Conservation (phyloP, 352 stramenopile species). For the Phytophthora foliorum region DNA sequence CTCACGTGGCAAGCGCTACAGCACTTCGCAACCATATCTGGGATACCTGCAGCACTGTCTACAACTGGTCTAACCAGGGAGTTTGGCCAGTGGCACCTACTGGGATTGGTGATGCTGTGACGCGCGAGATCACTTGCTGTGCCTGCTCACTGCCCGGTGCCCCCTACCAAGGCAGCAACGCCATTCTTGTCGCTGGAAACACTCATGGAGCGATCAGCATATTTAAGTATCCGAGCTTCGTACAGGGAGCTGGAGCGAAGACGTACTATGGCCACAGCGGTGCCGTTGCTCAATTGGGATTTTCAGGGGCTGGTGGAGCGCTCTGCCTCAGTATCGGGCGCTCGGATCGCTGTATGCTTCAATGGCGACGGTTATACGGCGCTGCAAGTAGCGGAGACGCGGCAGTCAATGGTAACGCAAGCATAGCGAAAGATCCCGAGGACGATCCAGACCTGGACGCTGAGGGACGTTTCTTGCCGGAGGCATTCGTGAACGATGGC, state of each 20-base stretch:
- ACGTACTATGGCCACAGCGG: constrained; percentile 69
- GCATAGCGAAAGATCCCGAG: constrained; percentile 60
- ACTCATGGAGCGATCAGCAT: constrained; percentile 64
- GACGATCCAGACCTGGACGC: constrained; percentile 60
- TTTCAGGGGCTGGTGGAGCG: constrained; percentile 48
- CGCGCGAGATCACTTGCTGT: constrained; percentile 57
- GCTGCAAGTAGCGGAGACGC: constrained; percentile 19
- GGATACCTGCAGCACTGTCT: constrained; percentile 76
- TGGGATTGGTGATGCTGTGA: constrained; percentile 22
- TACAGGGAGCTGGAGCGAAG: constrained; percentile 64
- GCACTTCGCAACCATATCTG: constrained; percentile 75
- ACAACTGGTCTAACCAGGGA: constrained; percentile 85
- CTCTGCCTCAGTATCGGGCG: constrained; percentile 71
- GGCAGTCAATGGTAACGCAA: constrained; percentile 20
- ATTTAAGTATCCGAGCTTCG: constrained; percentile 71
- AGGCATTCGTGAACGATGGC: constrained; percentile 67
- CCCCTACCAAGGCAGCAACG: constrained; percentile 23
- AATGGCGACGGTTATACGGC: constrained; percentile 67
- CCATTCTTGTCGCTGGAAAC: constrained; percentile 59
- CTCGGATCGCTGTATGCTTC: constrained; percentile 70
- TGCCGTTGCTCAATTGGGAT: constrained; percentile 54
- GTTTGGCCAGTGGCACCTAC: constrained; percentile 55
- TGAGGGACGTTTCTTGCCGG: constrained; percentile 65
- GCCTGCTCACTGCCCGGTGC: constrained; percentile 47
- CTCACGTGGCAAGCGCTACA: constrained; percentile 79